Base-by-base conservation (phyloP, 768 basidiomycete genomes). In the Panaeolus cyanescens region DNA sequence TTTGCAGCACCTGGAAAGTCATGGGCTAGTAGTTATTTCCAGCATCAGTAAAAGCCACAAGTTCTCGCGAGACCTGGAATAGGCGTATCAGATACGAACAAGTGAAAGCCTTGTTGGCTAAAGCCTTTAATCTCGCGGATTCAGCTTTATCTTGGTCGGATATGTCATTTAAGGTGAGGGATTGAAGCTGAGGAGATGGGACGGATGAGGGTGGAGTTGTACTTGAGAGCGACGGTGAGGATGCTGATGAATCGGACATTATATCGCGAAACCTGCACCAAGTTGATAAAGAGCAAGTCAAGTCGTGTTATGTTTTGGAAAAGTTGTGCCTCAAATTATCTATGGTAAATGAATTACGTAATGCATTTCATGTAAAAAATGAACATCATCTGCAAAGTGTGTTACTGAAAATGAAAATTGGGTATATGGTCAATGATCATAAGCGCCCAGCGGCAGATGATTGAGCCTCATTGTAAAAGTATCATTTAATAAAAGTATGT, bases 81-180 rank as follows among this genome's bases (percentile, higher is more conserved):
- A 58, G 33, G 39, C 19, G 34, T 58, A 55, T 55, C 55, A 42
- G 54, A 20, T 13, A 73, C 85, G 66, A 71, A 91, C 92, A 78
- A 53, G 80, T 75, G 68, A 98, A 99, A 4, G 93, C 91, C 68
- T 88, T 88, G 79, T 99, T 99, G 9, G 96, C 97, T 62, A 90
- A 82, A 6, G 80, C 84, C 75, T 99, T 99, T 60, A 97, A 72
- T 66, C 80, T 80, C 5, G 82, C 74, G 1, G 95, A 93, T 67
- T 85, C 83, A 33, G 80, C 81, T 68, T 79, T 87, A 65, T 92
- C 90, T 62, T 88, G 82, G 34, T 91, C 89, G 0, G 92, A 85
- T 55, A 94, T 83, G 30, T 67, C 69, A 62, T 84, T 83, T 45
- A 90, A 69, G 28, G 71, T 77, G 31, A 90, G 75, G 4, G 80